Evolutionary conservation across 2,329 filamentous ascomycete genomes (phyloP).

Genomic region (Ceratocystis eucalypticola): DNA sequence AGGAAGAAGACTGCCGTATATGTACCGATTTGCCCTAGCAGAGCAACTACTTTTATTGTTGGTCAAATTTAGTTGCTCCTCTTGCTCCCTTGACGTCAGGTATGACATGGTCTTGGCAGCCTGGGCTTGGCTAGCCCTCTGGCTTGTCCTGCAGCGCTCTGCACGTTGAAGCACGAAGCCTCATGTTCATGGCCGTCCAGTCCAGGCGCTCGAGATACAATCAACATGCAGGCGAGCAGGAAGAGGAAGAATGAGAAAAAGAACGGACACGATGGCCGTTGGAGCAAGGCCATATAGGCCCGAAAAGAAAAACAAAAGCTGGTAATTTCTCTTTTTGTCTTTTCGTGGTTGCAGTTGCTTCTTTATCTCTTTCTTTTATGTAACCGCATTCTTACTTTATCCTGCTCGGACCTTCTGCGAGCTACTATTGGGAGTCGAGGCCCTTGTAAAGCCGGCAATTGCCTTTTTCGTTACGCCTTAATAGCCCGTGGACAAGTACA

Average conservation of each 20-base stretch:
- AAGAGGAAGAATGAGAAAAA: not conserved
- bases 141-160: too few relatives aligned
- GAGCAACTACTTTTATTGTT: not conserved
- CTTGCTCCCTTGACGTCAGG: not conserved
- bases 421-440: not conserved
- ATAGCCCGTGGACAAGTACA: not conserved
- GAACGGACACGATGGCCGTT: not conserved
- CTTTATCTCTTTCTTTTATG: not conserved
- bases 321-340: not conserved
- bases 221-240: not conserved
- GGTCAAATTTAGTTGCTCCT: not conserved
- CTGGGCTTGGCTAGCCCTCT: not conserved
- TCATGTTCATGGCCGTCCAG: too few relatives aligned
- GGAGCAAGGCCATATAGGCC: not conserved
- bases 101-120: not conserved
- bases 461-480: not conserved
- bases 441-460: not conserved
- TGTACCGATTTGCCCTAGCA: not conserved
- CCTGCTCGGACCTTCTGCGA: conserved; percentile 2
- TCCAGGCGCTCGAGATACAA: too few relatives aligned
- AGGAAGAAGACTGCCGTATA: not conserved
- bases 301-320: not conserved
- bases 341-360: conserved; percentile 1
- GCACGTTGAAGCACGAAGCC: too few relatives aligned
- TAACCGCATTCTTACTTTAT: not conserved